Evolutionary conservation across 768 basidiomycete species (phyloP), one percentile per base, ranked within the genome.

Genomic region (Hericium rajendrae): DNA sequence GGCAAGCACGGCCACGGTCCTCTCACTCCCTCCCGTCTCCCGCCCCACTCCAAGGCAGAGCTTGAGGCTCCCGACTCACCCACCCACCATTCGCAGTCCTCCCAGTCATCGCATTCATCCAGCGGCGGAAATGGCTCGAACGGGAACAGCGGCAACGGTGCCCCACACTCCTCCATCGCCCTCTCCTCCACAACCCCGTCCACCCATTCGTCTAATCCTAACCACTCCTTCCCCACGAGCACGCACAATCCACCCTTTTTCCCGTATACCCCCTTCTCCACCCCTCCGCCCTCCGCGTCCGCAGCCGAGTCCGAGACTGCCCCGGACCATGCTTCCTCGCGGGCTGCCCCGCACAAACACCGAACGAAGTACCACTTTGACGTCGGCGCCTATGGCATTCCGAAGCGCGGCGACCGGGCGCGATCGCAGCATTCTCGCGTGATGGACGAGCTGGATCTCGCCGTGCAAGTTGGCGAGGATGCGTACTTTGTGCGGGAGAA

Each of bases 381-480:
- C 52, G 82, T 85, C 13, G 91, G 87, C 15, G 90, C 90, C 12
- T 92, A 89, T 62, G 92, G 92, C 4, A 88, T 93, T 53, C 85
- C 92, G 0, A 94, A 94, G 69, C 69, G 62, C 51, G 24, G 24
- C 24, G 49, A 18, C 10, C 22, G 28, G 3, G 10, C 24, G 24
- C 20, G 49, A 2, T 62, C 56, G 16, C 16, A 50, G 32, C 40
- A 8, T 18, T 53, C 60, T 13, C 55, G 54, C 49, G 68, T 72
- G 11, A 48, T 68, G 2, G 69, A 73, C 24, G 70, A 68, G 5
- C 71, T 76, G 48, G 68, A 68, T 38, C 76, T 86, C 12, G 78
- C 88, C 0, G 84, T 87, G 0, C 87, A 91, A 66, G 85, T 97
- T 11, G 94, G 94, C 41, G 94, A 97, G 69, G 94, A 97, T 66